Base-by-base conservation (phyloP, 768 basidiomycete species). In the Mycena filopes region DNA sequence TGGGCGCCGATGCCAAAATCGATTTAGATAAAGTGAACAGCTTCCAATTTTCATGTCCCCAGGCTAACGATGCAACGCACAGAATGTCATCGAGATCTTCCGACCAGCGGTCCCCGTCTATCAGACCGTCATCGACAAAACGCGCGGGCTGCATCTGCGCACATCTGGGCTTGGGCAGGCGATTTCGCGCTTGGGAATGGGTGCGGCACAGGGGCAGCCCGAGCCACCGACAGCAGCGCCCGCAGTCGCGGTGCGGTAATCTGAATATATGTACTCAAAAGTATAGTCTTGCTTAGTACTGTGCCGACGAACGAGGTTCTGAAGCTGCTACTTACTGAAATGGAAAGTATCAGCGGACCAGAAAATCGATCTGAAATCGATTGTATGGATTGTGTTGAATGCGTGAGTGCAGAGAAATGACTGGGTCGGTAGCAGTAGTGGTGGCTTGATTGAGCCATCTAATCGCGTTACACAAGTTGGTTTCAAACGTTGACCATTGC, bases 1-100 rank as follows among this genome's bases (percentile, higher is more conserved):
- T 97, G 92, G 95, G 95, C 16, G 91, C 94, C 1, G 97, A 99
- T 71, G 97, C 97, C 55, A 98, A 97, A 82, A 98, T 99, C 65
- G 97, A 99, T 77, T 84, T 99, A 28, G 95, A 96, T 78, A 95
- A 97, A 84, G 95, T 93, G 65, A 41, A 81, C 65, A n/a, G 13
- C 28, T 65, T 49, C 16, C 21, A 13, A 28, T 55, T 9, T 42
- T 28, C 36, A 11, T 2, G 2, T 57, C 51, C 49, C n/a, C 33
- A 43, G 21, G 25, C 25, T 41, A 20, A 20, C 36, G 31, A 12
- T 23, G 13, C 11, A n/a, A 55, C 43, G 29, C 57, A 33, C n/a
- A 96, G 95, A 98, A 99, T 75, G 93, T 97, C 70, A 97, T 99
- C 72, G 92, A 96, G 78, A 98, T 99, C 77, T 89, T 94, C 76